Conservation (phyloP, 2,329 filamentous ascomycete genomes). For the Gnomoniopsis smithogilvyi region DNA sequence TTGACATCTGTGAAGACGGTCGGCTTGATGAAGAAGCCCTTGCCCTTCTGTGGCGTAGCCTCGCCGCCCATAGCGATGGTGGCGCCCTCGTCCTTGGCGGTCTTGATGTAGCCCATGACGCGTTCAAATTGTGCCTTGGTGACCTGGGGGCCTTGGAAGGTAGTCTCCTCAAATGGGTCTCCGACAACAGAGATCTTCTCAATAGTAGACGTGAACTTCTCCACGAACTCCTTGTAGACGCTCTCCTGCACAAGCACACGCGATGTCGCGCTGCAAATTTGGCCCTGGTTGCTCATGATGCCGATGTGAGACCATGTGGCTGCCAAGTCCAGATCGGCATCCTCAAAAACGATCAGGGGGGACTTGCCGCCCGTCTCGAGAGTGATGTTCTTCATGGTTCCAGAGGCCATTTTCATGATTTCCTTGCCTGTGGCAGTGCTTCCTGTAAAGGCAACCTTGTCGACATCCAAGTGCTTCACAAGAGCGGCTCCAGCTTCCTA, state of each 20-base stretch:
- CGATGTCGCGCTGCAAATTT: slow-evolving; percentile 60
- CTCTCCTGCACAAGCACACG: slow-evolving; percentile 57
- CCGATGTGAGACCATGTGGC: slow-evolving; percentile 48
- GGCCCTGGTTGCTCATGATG: slow-evolving; percentile 57
- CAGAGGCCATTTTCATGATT: slow-evolving; percentile 68
- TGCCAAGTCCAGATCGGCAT: slow-evolving; percentile 59
- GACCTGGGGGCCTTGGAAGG: slow-evolving; percentile 69
- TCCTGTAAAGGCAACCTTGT: slow-evolving; percentile 72
- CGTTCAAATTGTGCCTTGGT: slow-evolving; percentile 65
- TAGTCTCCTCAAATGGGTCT: slow-evolving; percentile 63
- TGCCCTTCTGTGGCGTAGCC: slow-evolving; percentile 49
- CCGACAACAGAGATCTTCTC: slow-evolving; percentile 58
- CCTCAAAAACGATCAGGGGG: slow-evolving; percentile 58
- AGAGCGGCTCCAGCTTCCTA: slow-evolving; percentile 61
- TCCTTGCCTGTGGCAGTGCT: slow-evolving; percentile 65
- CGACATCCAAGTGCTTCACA: slow-evolving; percentile 59
- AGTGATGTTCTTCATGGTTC: slow-evolving; percentile 59
- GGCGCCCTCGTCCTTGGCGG: slow-evolving; percentile 64
- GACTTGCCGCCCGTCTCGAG: slow-evolving; percentile 62
- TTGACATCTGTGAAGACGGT: slow-evolving; percentile 34
- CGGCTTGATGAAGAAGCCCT: slow-evolving; percentile 33
- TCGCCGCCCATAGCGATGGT: slow-evolving; percentile 60
- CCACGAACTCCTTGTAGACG: slow-evolving; percentile 59
- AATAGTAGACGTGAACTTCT: slow-evolving; percentile 58
- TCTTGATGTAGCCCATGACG: slow-evolving; percentile 64